Conservation (phyloP, 2,329 filamentous ascomycete genomes). For the Aspergillus felis region DNA sequence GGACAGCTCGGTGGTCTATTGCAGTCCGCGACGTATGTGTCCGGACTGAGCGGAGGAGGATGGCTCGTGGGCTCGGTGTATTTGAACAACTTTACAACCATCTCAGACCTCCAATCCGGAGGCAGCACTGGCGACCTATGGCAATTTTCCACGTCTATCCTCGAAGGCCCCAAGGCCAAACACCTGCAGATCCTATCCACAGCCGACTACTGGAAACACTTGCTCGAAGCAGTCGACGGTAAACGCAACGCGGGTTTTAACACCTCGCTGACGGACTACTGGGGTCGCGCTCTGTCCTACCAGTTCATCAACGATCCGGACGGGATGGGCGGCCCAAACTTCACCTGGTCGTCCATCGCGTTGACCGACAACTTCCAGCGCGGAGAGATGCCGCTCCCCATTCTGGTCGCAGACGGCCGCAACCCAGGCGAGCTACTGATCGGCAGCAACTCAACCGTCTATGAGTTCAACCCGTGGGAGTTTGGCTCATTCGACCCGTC, state of each 20-base stretch:
- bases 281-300: conserved; percentile 78
- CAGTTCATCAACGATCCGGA: conserved; percentile 71
- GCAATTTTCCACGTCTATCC: conserved; percentile 60
- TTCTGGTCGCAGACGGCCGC: conserved; percentile 68
- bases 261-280: conserved; percentile 78
- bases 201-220: conserved; percentile 58
- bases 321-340: conserved; percentile 64
- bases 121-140: conserved; percentile 47
- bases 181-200: conserved; percentile 44
- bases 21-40: conserved; percentile 73
- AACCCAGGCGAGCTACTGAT: conserved; percentile 59
- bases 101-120: conserved; percentile 51
- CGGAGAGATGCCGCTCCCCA: conserved; percentile 66
- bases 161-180: conserved; percentile 51
- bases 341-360: conserved; percentile 79
- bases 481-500: conserved; percentile 74
- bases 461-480: conserved; percentile 76
- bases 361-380: conserved; percentile 58
- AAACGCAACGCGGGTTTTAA: conserved; percentile 64
- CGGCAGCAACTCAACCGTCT: conserved; percentile 68
- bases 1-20: conserved; percentile 58
- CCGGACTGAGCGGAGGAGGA: conserved; percentile 74
- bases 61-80: conserved; percentile 82
- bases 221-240: conserved; percentile 54
- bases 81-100: conserved; percentile 70